phyloP scores from a whole-genome alignment of 2,329 filamentous ascomycete genomes.

The Aspergillus sp. region DNA sequence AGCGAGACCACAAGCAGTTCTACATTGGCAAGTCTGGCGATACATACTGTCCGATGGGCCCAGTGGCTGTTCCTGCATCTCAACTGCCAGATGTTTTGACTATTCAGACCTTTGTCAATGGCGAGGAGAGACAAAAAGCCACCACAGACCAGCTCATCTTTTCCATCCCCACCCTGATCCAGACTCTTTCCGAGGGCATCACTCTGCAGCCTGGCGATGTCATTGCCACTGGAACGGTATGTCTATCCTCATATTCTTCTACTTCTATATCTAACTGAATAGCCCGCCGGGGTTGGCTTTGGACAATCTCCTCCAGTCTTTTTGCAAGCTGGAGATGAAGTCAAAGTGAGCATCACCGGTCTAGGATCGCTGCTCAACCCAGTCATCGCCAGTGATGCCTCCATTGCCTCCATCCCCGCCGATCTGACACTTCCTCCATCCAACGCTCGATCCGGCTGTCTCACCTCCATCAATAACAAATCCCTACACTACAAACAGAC shows the following conservation, averaged over 20 bases:
- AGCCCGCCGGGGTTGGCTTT: conserved; percentile 44
- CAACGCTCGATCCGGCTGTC: not conserved
- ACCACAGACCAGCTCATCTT: conserved; percentile 50
- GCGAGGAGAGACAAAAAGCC: conserved; percentile 46
- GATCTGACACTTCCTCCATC: not conserved
- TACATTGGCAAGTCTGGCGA: conserved; percentile 55
- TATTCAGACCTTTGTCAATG: conserved; percentile 47
- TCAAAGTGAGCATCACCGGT: not conserved
- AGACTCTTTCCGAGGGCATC: conserved; percentile 45
- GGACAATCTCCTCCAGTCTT: conserved; percentile 18
- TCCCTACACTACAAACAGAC: not conserved
- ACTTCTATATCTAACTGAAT: too few species aligned
- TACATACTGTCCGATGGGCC: conserved; percentile 54
- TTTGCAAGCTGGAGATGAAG: not conserved
- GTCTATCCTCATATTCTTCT: too few species aligned
- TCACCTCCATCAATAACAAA: not conserved
- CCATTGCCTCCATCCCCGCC: not conserved
- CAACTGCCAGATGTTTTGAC: conserved; percentile 40
- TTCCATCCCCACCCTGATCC: conserved; percentile 43
- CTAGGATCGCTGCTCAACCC: not conserved
- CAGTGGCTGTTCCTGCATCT: conserved; percentile 46
- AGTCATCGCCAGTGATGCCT: not conserved
- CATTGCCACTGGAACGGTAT: conserved; percentile 44
- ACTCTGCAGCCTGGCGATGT: conserved; percentile 50
- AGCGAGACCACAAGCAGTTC: conserved; percentile 58